A percentile compares a stretch with the other conserved stretches of the same genome.
These are phyloP conservation scores for Cladophialophora carrionii DNA, from an alignment of 2,329 filamentous ascomycete species.

Conservation along the genomic window DNA sequence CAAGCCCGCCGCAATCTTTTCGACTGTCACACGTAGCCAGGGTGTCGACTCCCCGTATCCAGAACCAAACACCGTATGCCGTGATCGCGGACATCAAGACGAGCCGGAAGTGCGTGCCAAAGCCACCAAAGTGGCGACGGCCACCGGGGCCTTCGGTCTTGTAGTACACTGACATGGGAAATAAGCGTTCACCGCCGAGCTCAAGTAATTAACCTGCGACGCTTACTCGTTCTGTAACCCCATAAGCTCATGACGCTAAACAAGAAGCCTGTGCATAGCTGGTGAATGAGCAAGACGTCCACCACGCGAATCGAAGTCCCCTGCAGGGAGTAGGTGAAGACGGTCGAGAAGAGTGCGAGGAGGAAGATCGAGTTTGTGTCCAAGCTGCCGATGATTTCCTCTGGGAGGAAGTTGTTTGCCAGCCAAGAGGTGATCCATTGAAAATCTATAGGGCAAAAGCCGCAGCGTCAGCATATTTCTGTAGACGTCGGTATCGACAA, in stretches of 20 bases:
- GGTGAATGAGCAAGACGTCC: slow-evolving; percentile 28
- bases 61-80: slow-evolving; percentile 29
- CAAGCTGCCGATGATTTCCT: slow-evolving; percentile 27
- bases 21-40: neutral
- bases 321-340: neutral
- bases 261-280: slow-evolving; percentile 28
- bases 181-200: neutral
- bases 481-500: neutral
- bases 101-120: slow-evolving; percentile 31
- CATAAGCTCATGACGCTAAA: slow-evolving; percentile 31
- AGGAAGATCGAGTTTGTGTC: slow-evolving; percentile 35
- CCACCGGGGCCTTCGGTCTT: slow-evolving; percentile 28
- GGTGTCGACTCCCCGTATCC: slow-evolving; percentile 26
- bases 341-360: neutral
- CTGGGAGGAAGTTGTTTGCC: slow-evolving; percentile 32
- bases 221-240: slow-evolving; percentile 28
- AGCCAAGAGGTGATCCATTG: slow-evolving; percentile 35
- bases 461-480: neutral
- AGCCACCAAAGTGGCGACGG: slow-evolving; percentile 30
- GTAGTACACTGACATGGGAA: slow-evolving; percentile 19
- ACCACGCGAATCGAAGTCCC: slow-evolving; percentile 15
- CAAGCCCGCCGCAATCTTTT: neutral
- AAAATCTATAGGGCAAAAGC: slow-evolving; percentile 12
- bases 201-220: neutral
- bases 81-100: slow-evolving; percentile 27